phyloP scores from a whole-genome alignment of 2,329 filamentous ascomycete genomes.

The Calonectria pauciramosa region DNA sequence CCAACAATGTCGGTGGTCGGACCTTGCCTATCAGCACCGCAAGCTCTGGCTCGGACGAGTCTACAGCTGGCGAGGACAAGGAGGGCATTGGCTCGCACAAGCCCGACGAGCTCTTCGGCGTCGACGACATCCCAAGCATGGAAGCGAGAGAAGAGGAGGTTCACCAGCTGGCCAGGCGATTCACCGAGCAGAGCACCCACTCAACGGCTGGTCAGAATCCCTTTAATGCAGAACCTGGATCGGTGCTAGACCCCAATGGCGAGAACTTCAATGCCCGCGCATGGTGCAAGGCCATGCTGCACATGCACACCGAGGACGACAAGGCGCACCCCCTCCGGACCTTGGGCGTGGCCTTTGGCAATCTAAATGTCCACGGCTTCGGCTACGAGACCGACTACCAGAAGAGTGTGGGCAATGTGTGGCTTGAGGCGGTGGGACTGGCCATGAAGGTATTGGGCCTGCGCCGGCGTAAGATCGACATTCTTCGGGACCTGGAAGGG shows the following conservation, averaged over 20 bases:
- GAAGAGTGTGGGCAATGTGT: constrained; percentile 4
- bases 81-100: background rate
- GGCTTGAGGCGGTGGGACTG: background rate
- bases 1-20: background rate
- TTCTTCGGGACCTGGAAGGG: constrained; percentile 42
- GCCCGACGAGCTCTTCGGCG: background rate
- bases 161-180: background rate
- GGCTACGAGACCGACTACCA: constrained; percentile 1
- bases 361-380: constrained; percentile 10
- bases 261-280: background rate
- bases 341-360: background rate
- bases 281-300: constrained; percentile 4
- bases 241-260: background rate
- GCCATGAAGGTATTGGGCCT: background rate
- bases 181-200: background rate
- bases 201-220: background rate
- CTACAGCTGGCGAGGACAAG: background rate
- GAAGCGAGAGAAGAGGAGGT: background rate
- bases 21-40: background rate
- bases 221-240: background rate
- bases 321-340: background rate
- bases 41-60: background rate
- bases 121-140: background rate
- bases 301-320: background rate
- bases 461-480: constrained; percentile 31